Evolutionary conservation across 1,284 basidiomycete genomes (phyloP).

Genomic region (Ganoderma lingzhi): DNA sequence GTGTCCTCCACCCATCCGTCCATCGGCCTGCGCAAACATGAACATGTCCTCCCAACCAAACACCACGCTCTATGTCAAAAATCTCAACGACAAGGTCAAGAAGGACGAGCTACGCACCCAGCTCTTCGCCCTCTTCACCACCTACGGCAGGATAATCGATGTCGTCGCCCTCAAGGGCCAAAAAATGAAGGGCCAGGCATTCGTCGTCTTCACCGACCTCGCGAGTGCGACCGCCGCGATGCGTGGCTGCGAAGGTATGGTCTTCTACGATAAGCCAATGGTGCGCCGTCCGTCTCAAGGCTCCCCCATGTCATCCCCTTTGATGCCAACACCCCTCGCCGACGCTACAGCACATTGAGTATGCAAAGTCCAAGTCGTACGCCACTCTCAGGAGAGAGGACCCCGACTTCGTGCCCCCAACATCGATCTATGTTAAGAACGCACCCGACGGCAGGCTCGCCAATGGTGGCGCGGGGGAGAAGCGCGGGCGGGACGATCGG

Average conservation of each 20-base stretch:
- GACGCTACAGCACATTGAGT: constrained; percentile 77
- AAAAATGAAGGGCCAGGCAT: constrained; percentile 95
- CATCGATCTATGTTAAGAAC: constrained; percentile 59
- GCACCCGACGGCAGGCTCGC: constrained; percentile 36
- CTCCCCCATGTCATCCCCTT: constrained; percentile 39
- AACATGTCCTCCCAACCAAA: constrained; percentile 68
- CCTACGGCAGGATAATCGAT: constrained; percentile 94
- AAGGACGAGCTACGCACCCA: constrained; percentile 90
- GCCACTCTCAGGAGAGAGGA: constrained; percentile 81
- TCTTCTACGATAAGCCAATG: constrained; percentile 93
- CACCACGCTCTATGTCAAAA: constrained; percentile 92
- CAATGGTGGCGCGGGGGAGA: constrained; percentile 59
- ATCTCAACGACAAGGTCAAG: constrained; percentile 94
- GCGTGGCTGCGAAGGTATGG: constrained; percentile 89
- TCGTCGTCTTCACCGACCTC: constrained; percentile 94
- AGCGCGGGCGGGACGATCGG: constrained; percentile 69
- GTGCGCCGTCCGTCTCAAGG: constrained; percentile 59
- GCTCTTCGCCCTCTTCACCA: constrained; percentile 91
- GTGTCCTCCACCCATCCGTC: neutral
- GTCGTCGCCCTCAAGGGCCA: constrained; percentile 90
- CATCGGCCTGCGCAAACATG: constrained; percentile 30
- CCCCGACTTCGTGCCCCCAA: constrained; percentile 77
- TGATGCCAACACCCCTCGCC: constrained; percentile 40
- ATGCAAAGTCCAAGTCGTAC: constrained; percentile 87
- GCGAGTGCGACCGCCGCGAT: constrained; percentile 90